These are phyloP conservation scores for Malania oleifera DNA, from an alignment of 164 flowering plant genomes.

Conservation along the genomic window DNA sequence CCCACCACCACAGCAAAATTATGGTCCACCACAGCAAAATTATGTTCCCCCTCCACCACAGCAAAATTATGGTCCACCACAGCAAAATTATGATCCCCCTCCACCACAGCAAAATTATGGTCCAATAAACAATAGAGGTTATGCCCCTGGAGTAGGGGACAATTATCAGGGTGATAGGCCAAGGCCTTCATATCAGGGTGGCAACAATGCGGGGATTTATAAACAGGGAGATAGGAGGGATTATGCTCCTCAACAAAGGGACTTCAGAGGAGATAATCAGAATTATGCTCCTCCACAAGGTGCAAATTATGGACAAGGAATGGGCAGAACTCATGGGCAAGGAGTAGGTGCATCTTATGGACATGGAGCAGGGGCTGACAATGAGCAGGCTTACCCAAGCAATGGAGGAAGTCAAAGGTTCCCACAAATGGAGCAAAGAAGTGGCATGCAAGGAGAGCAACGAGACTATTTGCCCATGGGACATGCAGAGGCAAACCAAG, in stretches of 20 bases:
- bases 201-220: slow-evolving; percentile 20
- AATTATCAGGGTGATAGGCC: slow-evolving; percentile 10
- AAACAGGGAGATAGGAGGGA: slow-evolving; percentile 27
- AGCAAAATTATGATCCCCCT: not conserved
- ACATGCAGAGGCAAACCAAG: slow-evolving; percentile 20
- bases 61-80: slow-evolving; percentile 23
- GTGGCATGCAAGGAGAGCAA: slow-evolving; percentile 23
- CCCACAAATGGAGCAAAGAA: slow-evolving; percentile 18
- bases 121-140: slow-evolving; percentile 20
- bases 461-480: slow-evolving; percentile 18
- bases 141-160: slow-evolving; percentile 24
- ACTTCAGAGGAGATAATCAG: slow-evolving; percentile 25
- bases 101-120: slow-evolving; percentile 1
- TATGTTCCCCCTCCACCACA: slow-evolving; percentile 5
- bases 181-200: slow-evolving; percentile 24
- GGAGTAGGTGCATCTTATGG: slow-evolving; percentile 7
- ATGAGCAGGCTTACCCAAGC: slow-evolving; percentile 22
- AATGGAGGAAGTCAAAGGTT: slow-evolving; percentile 22
- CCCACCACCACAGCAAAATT: slow-evolving; percentile 15
- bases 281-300: slow-evolving; percentile 24
- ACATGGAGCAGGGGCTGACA: slow-evolving; percentile 11
- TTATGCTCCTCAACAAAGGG: slow-evolving; percentile 25
- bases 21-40: not conserved
- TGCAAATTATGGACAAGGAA: slow-evolving; percentile 25
- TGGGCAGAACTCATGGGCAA: slow-evolving; percentile 7